Evolutionary conservation across 257 asterid genomes (phyloP).

Genomic region (Cruciata laevipes): DNA sequence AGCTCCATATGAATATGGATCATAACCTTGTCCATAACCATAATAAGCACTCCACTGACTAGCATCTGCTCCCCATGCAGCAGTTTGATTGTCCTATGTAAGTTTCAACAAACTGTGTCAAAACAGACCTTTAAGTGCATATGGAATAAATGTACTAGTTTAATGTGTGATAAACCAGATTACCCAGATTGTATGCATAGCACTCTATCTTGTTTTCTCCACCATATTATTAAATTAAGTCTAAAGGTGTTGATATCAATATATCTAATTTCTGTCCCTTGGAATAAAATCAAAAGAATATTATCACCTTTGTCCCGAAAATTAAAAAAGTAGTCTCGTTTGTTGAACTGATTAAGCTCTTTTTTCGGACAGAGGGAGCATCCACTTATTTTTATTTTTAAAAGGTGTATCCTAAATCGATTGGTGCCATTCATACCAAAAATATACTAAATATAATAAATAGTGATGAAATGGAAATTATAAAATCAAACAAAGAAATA

Average conservation of each 20-base stretch:
- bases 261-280: neutral
- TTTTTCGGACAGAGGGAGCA: too few relatives aligned
- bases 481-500: conserved; percentile 5
- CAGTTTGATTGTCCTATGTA: conserved; percentile 51
- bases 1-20: conserved; percentile 80
- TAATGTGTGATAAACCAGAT: neutral
- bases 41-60: conserved; percentile 77
- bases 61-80: conserved; percentile 78
- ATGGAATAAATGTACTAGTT: neutral
- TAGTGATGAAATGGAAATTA: neutral
- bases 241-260: neutral
- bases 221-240: neutral
- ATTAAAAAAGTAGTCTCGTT: too few relatives aligned
- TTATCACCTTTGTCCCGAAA: too few relatives aligned
- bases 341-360: too few relatives aligned
- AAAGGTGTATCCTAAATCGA: neutral
- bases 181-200: neutral
- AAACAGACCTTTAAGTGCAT: neutral
- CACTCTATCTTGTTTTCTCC: neutral
- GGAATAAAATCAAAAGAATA: neutral
- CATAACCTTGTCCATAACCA: conserved; percentile 94
- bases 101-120: conserved; percentile 13
- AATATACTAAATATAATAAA: too few relatives aligned
- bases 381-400: neutral
- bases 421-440: too few relatives aligned